Evolutionary conservation across 306 rosid genomes (phyloP), one percentile per base, ranked within the genome.

Genomic region (Vigna radiata): DNA sequence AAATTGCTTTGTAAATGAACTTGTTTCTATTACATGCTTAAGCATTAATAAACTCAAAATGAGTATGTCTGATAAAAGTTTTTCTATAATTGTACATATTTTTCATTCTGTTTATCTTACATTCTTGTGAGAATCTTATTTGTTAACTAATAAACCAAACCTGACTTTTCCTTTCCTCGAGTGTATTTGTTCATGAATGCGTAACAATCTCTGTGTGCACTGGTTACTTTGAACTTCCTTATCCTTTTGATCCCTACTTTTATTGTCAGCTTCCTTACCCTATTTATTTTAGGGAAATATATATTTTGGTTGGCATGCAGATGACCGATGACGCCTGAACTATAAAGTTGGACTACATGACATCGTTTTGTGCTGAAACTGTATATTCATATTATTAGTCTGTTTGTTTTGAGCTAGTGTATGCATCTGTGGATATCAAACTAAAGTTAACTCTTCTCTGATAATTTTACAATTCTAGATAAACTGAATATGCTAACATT

Each of bases 121-220:
- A 52, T 52, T 50, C 2, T 17, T 7, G 8, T 68, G 23, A 73
- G 68, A 67, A 73, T 27, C 52, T 53, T 33, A 62, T 43, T 14
- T 52, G 23, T 80, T 65, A 8, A 61, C 29, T n/a, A 31, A 53
- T 25, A 9, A 10, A 23, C 4, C 33, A 29, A 19, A 7, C 43
- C 48, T 72, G 19, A 29, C 50, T 47, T 47, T 72, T 76, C 72
- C 9, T 71, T 33, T 80, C 53, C 37, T 78, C 47, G 49, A 27
- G 48, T 74, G 19, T 73, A 49, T 58, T 12, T 72, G 39, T 64
- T 44, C 17, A 55, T 77, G 29, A 39, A 61, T 44, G 39, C 54
- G 21, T 64, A 31, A 72, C 64, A 15, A 43, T 53, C 10, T 27
- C 41, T 72, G 49, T 61, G 8, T 68, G 41, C 70, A 13, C 27